Percentiles rank a stretch among this genome's conserved stretches.
Evolutionary conservation across 495 filamentous ascomycete genomes (phyloP).

Genomic region (Aspergillus conjunctus): DNA sequence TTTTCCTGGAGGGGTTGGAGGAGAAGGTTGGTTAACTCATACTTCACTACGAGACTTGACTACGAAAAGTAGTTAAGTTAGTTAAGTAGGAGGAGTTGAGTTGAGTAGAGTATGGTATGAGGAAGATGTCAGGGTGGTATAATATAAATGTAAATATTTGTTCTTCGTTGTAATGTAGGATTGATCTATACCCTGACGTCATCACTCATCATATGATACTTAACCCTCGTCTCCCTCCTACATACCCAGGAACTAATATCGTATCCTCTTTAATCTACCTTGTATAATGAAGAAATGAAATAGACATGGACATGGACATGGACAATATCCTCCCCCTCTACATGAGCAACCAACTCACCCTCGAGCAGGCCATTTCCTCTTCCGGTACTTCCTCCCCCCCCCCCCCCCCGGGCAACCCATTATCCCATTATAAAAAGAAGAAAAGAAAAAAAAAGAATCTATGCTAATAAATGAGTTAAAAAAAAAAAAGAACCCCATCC

Average conservation of each 20-base stretch:
- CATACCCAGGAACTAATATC: too few species aligned
- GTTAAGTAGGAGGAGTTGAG: not conserved
- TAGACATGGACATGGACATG: not conserved
- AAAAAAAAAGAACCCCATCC: not conserved
- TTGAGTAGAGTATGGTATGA: not conserved
- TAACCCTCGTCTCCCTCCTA: not conserved
- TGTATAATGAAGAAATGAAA: too few species aligned
- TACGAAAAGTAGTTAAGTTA: not conserved
- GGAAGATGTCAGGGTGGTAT: not conserved
- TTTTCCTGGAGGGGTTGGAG: conserved; percentile 55
- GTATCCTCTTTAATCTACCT: too few species aligned
- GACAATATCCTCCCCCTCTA: conserved; percentile 16
- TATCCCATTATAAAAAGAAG: not conserved
- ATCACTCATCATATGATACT: not conserved
- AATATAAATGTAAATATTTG: not conserved
- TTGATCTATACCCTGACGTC: conserved; percentile 4
- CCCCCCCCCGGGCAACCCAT: not conserved
- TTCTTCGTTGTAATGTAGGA: not conserved
- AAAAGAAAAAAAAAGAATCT: not conserved
- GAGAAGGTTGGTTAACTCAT: conserved; percentile 2
- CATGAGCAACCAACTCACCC: conserved; percentile 16
- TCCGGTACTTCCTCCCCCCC: not conserved
- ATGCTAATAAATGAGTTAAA: not conserved
- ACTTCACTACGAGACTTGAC: not conserved
- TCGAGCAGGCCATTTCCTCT: not conserved